Evolutionary conservation across 345 rosid species (phyloP).

Genomic region (Salix koriyanagi): DNA sequence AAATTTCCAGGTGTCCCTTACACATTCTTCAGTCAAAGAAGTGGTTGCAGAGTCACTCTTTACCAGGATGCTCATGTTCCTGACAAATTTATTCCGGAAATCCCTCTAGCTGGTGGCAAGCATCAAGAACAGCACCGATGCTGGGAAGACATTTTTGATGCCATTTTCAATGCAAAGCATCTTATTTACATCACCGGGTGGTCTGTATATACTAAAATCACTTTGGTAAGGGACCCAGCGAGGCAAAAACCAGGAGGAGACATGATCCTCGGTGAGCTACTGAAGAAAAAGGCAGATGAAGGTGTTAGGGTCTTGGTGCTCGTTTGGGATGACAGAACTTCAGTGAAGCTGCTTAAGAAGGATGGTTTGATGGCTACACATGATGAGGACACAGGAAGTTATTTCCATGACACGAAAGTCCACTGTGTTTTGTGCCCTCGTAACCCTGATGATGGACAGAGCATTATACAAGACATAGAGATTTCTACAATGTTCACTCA

Average conservation of each 20-base stretch:
- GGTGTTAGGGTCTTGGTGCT: slow-evolving; percentile 54
- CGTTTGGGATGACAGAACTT: slow-evolving; percentile 63
- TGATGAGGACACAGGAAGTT: slow-evolving; percentile 47
- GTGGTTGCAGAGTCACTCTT: slow-evolving; percentile 44
- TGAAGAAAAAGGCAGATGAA: slow-evolving; percentile 45
- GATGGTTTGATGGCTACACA: slow-evolving; percentile 60
- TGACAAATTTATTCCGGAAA: slow-evolving; percentile 25
- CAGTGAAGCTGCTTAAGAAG: slow-evolving; percentile 36
- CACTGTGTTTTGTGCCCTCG: slow-evolving; percentile 54
- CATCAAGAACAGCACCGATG: slow-evolving; percentile 34
- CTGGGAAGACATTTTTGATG: slow-evolving; percentile 55
- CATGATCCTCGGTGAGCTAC: slow-evolving; percentile 46
- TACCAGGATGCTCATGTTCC: slow-evolving; percentile 59
- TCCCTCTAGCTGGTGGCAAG: slow-evolving; percentile 32
- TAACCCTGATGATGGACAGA: slow-evolving; percentile 37
- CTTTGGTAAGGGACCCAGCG: slow-evolving; percentile 39
- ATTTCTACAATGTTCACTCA: slow-evolving; percentile 49
- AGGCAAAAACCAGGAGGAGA: slow-evolving; percentile 34
- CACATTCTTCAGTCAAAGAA: slow-evolving; percentile 43
- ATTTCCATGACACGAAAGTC: slow-evolving; percentile 37
- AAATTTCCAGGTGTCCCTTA: slow-evolving; percentile 44
- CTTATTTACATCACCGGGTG: slow-evolving; percentile 53
- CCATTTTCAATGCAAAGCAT: slow-evolving; percentile 42
- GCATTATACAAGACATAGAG: slow-evolving; percentile 38
- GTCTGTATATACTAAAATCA: slow-evolving; percentile 44